phyloP scores from a whole-genome alignment of 305 asterid genomes.

The Fraxinus platypoda region DNA sequence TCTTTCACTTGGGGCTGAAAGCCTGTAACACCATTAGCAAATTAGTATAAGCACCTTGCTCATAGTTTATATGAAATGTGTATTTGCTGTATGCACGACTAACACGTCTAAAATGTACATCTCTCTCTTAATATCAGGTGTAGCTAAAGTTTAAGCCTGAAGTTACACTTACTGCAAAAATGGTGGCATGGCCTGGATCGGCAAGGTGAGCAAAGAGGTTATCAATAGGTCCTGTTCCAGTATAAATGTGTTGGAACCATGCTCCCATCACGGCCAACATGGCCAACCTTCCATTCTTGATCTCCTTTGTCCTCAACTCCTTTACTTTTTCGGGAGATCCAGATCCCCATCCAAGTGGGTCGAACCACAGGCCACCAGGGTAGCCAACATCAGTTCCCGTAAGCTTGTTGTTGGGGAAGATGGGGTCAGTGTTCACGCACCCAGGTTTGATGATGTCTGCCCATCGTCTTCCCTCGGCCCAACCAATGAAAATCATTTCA shows the following conservation, averaged over 20 bases:
- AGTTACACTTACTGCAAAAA: slow-evolving; percentile 74
- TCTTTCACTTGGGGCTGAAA: slow-evolving; percentile 70
- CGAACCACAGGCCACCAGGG: slow-evolving; percentile 94
- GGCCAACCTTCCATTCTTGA: slow-evolving; percentile 87
- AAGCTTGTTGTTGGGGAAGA: slow-evolving; percentile 96
- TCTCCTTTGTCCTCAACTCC: slow-evolving; percentile 91
- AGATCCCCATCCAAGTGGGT: slow-evolving; percentile 92
- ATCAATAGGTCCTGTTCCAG: slow-evolving; percentile 93
- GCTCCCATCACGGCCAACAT: slow-evolving; percentile 98
- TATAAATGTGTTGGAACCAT: slow-evolving; percentile 96
- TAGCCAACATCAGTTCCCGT: slow-evolving; percentile 95
- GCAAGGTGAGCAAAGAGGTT: slow-evolving; percentile 96
- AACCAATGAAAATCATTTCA: slow-evolving; percentile 82
- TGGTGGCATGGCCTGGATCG: slow-evolving; percentile 90
- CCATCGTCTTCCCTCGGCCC: slow-evolving; percentile 99
- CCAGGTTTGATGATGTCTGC: slow-evolving; percentile 95
- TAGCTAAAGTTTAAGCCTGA: background rate
- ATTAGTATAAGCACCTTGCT: background rate
- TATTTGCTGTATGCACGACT: background rate
- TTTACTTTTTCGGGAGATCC: slow-evolving; percentile 68
- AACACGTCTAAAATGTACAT: background rate
- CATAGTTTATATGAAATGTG: background rate
- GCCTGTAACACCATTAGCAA: slow-evolving; percentile 52
- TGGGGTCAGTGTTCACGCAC: slow-evolving; percentile 82
- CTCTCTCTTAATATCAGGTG: slow-evolving; percentile 1